phyloP scores from a whole-genome alignment of 257 asterid genomes.

The Vinca minor region DNA sequence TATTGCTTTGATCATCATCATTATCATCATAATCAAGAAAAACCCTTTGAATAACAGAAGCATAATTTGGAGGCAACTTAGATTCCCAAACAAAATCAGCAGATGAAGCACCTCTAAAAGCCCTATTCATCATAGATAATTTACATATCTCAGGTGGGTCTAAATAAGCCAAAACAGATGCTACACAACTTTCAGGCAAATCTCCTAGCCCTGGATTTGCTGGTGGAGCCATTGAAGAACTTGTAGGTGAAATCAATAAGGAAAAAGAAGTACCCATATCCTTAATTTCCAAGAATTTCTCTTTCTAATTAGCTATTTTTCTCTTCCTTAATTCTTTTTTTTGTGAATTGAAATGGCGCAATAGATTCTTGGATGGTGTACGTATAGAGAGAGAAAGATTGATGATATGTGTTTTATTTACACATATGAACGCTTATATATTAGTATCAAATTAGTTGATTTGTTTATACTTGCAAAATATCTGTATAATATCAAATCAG shows the following conservation, averaged over 20 bases:
- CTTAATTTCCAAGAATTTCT: not conserved
- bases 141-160: slow-evolving; percentile 83
- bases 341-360: too few relatives aligned
- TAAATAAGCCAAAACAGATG: slow-evolving; percentile 52
- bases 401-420: too few relatives aligned
- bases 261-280: slow-evolving; percentile 56
- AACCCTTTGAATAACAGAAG: slow-evolving; percentile 45
- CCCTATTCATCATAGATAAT: slow-evolving; percentile 54
- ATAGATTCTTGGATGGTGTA: too few relatives aligned
- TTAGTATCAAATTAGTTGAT: too few relatives aligned
- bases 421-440: too few relatives aligned
- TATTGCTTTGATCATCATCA: slow-evolving; percentile 1
- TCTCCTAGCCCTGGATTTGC: slow-evolving; percentile 46
- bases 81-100: slow-evolving; percentile 91
- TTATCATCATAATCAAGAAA: slow-evolving; percentile 26
- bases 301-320: too few relatives aligned
- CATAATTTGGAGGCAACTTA: slow-evolving; percentile 60
- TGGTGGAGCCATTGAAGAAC: slow-evolving; percentile 12
- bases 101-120: slow-evolving; percentile 65
- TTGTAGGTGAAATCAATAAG: slow-evolving; percentile 11
- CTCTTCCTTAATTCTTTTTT: too few relatives aligned
- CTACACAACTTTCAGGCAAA: slow-evolving; percentile 78
- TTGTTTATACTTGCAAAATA: too few relatives aligned
- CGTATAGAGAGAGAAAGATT: too few relatives aligned
- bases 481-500: too few relatives aligned